Conservation (phyloP, 73 alveolate species). For the Paramecium sexaurelia region DNA sequence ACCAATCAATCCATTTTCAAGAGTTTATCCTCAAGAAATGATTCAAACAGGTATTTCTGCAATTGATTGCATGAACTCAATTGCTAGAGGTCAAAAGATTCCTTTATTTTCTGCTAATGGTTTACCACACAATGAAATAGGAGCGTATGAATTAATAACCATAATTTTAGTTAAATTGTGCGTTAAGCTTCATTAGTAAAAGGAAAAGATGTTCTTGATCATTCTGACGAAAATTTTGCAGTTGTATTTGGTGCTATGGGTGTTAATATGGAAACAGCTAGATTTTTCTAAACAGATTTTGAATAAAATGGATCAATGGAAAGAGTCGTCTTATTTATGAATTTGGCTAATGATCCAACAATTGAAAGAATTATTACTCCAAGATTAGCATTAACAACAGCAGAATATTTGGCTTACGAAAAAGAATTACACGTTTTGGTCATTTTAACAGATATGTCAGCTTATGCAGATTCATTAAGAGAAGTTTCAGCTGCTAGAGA, state of each 20-base stretch:
- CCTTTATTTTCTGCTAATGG: conserved; percentile 97
- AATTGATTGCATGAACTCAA: conserved; percentile 99
- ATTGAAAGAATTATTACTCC: conserved; percentile 99
- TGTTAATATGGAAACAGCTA: conserved; percentile 99
- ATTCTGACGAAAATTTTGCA: conserved; percentile 98
- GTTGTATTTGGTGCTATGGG: conserved; percentile 99
- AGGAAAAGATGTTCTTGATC: conserved; percentile 98
- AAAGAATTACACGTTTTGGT: conserved; percentile 98
- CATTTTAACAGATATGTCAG: conserved; percentile 99
- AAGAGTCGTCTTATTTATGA: conserved; percentile 98
- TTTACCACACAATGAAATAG: conserved; percentile 99
- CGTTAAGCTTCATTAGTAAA: conserved; percentile 99
- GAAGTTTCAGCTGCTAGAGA: conserved; percentile 99
- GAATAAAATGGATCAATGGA: conserved; percentile 99
- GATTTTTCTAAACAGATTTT: conserved; percentile 99
- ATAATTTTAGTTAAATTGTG: conserved; percentile 86
- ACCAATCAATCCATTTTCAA: conserved; percentile 98
- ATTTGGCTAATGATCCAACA: conserved; percentile 98
- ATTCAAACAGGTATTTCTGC: conserved; percentile 99
- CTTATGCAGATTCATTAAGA: conserved; percentile 99
- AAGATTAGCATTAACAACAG: conserved; percentile 99
- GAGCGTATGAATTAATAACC: conserved; percentile 77
- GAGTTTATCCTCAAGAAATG: conserved; percentile 98
- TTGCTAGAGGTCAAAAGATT: conserved; percentile 99
- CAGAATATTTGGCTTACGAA: conserved; percentile 99